Conservation (phyloP, 352 stramenopile genomes). For the Globisporangium lucens region DNA sequence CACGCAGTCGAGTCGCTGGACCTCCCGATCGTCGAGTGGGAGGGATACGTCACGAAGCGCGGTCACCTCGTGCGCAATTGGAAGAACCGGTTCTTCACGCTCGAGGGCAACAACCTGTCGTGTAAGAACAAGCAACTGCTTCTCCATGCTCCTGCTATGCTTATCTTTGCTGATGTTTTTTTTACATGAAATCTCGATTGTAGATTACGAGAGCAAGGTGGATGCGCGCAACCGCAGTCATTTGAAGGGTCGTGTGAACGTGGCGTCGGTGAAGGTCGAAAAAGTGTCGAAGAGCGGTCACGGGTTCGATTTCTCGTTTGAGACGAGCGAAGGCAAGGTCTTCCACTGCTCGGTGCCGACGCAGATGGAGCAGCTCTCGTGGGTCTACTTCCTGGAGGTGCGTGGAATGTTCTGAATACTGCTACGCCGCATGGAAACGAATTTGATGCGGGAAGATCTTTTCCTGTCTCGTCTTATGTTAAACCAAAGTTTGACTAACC, state of each 20-base stretch:
- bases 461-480: conserved; percentile 2
- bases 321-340: conserved; percentile 80
- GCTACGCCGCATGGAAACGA: neutral
- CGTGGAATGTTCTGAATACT: conserved; percentile 3
- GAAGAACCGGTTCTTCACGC: conserved; percentile 86
- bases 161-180: neutral
- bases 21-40: conserved; percentile 85
- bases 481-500: neutral
- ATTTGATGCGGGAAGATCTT: conserved; percentile 1
- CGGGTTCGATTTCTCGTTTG: conserved; percentile 83
- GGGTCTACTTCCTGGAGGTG: conserved; percentile 85
- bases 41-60: conserved; percentile 89
- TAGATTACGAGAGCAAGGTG: conserved; percentile 88
- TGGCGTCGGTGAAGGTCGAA: conserved; percentile 71
- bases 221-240: conserved; percentile 84
- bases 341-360: conserved; percentile 82
- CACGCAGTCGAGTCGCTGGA: conserved; percentile 75
- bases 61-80: conserved; percentile 86
- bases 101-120: conserved; percentile 83
- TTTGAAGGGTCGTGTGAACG: conserved; percentile 81
- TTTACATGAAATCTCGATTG: neutral
- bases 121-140: conserved; percentile 31
- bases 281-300: conserved; percentile 77
- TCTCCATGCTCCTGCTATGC: neutral
- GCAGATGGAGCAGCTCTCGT: conserved; percentile 76